Conservation (phyloP, 768 basidiomycete species). For the Inosperma sp. region DNA sequence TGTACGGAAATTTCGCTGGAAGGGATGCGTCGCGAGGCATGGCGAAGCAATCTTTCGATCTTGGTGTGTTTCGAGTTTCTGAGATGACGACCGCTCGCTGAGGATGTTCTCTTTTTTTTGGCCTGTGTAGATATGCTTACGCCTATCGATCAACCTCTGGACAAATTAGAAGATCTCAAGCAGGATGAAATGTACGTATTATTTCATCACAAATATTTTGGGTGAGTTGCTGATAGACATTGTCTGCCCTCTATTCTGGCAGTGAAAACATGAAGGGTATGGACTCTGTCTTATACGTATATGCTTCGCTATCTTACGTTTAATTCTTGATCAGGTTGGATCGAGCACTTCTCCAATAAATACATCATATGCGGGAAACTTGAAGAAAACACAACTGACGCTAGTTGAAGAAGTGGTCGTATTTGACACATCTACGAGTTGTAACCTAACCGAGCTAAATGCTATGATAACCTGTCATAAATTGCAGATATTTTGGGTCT, state of each 20-base stretch:
- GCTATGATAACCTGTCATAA: too few relatives aligned
- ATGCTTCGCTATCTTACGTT: slow-evolving; percentile 2
- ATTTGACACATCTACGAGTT: too few relatives aligned
- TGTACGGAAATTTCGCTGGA: slow-evolving; percentile 98
- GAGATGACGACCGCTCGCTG: neutral
- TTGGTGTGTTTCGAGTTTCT: slow-evolving; percentile 47
- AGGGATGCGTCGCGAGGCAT: slow-evolving; percentile 94
- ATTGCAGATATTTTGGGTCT: neutral
- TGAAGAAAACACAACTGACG: slow-evolving; percentile 74
- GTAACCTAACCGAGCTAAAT: too few relatives aligned
- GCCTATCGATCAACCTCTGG: slow-evolving; percentile 78
- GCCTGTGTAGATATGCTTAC: slow-evolving; percentile 76
- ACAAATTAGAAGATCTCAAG: slow-evolving; percentile 75
- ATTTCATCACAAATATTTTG: neutral
- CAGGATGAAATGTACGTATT: slow-evolving; percentile 74
- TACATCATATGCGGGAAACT: slow-evolving; percentile 88
- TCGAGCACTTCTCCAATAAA: slow-evolving; percentile 89
- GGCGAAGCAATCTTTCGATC: slow-evolving; percentile 96
- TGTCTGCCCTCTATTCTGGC: slow-evolving; percentile 4
- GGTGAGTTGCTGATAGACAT: slow-evolving; percentile 8
- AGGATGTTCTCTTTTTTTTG: neutral
- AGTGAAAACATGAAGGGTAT: slow-evolving; percentile 93
- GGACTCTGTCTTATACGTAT: slow-evolving; percentile 9
- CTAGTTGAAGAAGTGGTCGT: too few relatives aligned
- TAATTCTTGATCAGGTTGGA: slow-evolving; percentile 60